phyloP scores from a whole-genome alignment of 1,284 basidiomycete genomes.

The Kwoniella shivajii region DNA sequence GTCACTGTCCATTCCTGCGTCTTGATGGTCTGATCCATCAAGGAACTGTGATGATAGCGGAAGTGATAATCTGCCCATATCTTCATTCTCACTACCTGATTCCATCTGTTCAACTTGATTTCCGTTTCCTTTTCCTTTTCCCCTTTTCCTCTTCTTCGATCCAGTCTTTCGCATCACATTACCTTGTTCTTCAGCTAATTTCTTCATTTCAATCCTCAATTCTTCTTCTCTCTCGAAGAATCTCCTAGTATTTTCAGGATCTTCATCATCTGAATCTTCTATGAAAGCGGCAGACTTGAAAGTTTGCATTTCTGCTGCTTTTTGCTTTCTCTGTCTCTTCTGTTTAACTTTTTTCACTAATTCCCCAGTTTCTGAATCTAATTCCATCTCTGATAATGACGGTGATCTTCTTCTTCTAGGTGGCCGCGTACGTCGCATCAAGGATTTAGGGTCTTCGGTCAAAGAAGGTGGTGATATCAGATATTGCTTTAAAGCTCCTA shows the following conservation, averaged over 20 bases:
- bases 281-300: conserved; percentile 91
- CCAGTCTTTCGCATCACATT: conserved; percentile 7
- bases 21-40: not conserved
- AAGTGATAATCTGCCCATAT: not conserved
- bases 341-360: conserved; percentile 51
- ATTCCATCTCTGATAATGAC: conserved; percentile 55
- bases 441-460: conserved; percentile 35
- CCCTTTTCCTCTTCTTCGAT: conserved; percentile 9
- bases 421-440: conserved; percentile 27
- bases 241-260: conserved; percentile 56
- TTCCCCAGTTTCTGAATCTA: conserved; percentile 64
- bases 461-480: conserved; percentile 29
- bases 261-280: conserved; percentile 76
- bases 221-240: conserved; percentile 76
- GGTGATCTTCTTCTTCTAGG: not conserved
- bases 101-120: not conserved
- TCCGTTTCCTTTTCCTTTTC: conserved; percentile 2
- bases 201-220: conserved; percentile 59
- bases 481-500: conserved; percentile 43
- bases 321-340: conserved; percentile 64
- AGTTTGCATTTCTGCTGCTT: conserved; percentile 62
- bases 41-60: not conserved
- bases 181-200: conserved; percentile 56
- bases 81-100: not conserved
- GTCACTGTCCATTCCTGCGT: not conserved